phyloP scores from a whole-genome alignment of 1,139 yeast species.

The Geotrichum fermentans region DNA sequence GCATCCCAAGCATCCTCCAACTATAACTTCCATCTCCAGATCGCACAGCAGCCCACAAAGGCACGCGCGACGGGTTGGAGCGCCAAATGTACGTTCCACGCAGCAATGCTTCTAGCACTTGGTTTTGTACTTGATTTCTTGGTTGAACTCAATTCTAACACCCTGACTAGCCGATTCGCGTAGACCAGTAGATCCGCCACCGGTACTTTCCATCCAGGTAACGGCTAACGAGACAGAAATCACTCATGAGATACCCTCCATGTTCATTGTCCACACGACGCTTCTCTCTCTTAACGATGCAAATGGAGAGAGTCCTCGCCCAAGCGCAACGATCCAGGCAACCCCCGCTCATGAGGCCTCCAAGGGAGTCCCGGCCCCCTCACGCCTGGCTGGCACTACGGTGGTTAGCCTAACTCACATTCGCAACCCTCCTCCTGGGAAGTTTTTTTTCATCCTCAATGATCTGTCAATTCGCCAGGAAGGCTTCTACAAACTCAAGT shows the following conservation, averaged over 20 bases:
- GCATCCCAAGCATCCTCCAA: too few relatives aligned
- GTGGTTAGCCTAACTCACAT: constrained; percentile 29
- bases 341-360: not conserved
- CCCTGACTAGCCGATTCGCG: constrained; percentile 31
- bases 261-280: constrained; percentile 33
- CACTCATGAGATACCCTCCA: constrained; percentile 28
- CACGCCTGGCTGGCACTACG: constrained; percentile 30
- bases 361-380: constrained; percentile 14
- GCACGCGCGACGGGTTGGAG: constrained; percentile 38
- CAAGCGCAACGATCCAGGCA: not conserved
- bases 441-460: constrained; percentile 34
- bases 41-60: constrained; percentile 34
- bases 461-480: constrained; percentile 38
- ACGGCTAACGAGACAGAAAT: constrained; percentile 22
- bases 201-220: constrained; percentile 31
- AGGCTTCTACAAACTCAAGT: constrained; percentile 34
- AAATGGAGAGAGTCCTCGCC: not conserved
- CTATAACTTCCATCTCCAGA: constrained; percentile 17
- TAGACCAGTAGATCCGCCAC: constrained; percentile 37
- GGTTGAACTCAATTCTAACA: constrained; percentile 12
- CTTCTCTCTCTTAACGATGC: constrained; percentile 24
- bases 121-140: not conserved
- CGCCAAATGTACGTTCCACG: constrained; percentile 27
- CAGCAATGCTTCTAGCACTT: too few relatives aligned
- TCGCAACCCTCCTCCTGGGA: constrained; percentile 30